phyloP scores from a whole-genome alignment of 2,329 filamentous ascomycete species.

The Fusarium sarcochroum region DNA sequence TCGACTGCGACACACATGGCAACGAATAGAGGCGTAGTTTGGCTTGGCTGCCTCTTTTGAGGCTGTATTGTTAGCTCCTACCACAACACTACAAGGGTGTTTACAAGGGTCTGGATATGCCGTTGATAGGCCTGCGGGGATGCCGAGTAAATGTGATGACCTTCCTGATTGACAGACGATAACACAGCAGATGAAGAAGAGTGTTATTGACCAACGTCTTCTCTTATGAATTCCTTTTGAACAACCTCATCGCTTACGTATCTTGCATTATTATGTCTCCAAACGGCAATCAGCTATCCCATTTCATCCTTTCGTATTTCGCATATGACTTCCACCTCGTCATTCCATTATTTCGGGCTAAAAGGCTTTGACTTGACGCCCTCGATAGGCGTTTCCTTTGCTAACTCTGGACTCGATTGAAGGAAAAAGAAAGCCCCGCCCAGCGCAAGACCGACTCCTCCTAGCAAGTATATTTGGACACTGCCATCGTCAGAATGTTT shows the following conservation, averaged over 20 bases:
- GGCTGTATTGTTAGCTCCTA: conserved; percentile 20
- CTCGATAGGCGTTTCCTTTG: conserved; percentile 25
- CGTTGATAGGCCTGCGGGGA: conserved; percentile 15
- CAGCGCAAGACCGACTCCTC: conserved; percentile 34
- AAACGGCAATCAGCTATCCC: neutral
- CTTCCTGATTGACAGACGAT: conserved; percentile 7
- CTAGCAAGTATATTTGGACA: conserved; percentile 16
- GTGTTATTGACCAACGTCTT: conserved; percentile 7
- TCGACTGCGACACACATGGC: conserved; percentile 18
- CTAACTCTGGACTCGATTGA: conserved; percentile 10
- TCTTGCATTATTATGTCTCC: conserved; percentile 1
- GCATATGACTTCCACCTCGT: neutral
- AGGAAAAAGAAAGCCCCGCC: conserved; percentile 38
- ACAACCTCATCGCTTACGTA: conserved; percentile 33
- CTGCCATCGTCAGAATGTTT: conserved; percentile 7
- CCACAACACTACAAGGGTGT: neutral
- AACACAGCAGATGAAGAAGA: neutral
- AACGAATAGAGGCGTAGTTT: conserved; percentile 26
- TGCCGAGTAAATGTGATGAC: neutral
- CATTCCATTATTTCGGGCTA: neutral
- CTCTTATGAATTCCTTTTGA: neutral
- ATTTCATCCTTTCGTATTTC: neutral
- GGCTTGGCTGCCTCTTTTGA: conserved; percentile 31
- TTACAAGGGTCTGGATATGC: neutral
- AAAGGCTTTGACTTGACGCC: neutral